phyloP scores from a whole-genome alignment of 2,329 filamentous ascomycete species.

The Eutypa lata region DNA sequence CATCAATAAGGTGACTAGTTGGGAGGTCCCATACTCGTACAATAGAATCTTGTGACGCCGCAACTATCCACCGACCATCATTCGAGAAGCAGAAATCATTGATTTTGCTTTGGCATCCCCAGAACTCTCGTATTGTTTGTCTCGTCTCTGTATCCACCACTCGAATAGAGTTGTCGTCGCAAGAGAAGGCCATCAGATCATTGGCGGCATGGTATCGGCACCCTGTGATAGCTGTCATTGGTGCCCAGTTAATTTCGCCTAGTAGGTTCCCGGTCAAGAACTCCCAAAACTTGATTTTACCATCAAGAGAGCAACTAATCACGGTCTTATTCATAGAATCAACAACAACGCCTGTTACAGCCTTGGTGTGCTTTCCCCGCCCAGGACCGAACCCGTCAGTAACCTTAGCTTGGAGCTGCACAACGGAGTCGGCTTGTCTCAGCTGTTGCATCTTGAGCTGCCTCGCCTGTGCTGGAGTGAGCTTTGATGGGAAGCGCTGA shows the following conservation, averaged over 20 bases:
- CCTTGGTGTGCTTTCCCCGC: constrained; percentile 72
- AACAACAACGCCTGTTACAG: constrained; percentile 81
- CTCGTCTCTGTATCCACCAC: constrained; percentile 88
- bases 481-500: constrained; percentile 77
- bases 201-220: constrained; percentile 79
- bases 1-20: constrained; percentile 92
- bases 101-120: constrained; percentile 71
- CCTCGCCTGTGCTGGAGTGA: constrained; percentile 76
- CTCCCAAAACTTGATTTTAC: constrained; percentile 97
- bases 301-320: constrained; percentile 84
- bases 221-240: constrained; percentile 70
- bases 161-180: constrained; percentile 83
- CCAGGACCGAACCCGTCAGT: constrained; percentile 44
- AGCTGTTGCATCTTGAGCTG: constrained; percentile 67
- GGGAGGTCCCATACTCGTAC: constrained; percentile 92
- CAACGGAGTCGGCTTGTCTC: constrained; percentile 55
- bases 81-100: constrained; percentile 87
- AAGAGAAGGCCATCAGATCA: constrained; percentile 83
- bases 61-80: constrained; percentile 90
- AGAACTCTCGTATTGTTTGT: constrained; percentile 88
- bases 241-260: constrained; percentile 80
- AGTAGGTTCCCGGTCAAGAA: constrained; percentile 78
- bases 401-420: constrained; percentile 48
- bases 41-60: constrained; percentile 75
- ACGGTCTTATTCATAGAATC: constrained; percentile 86